Base-by-base conservation (phyloP, 1,284 basidiomycete genomes). In the Sporisorium graminicola region DNA sequence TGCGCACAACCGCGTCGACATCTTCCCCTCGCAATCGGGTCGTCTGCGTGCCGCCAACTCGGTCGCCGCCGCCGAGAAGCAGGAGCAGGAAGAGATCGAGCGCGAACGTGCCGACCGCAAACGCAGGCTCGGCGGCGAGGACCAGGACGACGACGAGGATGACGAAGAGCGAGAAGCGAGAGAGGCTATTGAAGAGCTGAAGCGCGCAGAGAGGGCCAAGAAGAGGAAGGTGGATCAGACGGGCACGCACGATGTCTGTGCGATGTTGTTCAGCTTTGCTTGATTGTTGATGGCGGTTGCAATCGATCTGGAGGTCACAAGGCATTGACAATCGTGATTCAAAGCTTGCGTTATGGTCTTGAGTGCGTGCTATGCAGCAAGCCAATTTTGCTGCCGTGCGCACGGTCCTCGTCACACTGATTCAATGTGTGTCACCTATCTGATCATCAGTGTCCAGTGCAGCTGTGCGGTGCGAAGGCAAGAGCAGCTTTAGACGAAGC, bases 171-270 rank as follows among this genome's bases (percentile, higher is more conserved):
- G 49, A 18, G 69, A 77, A 24, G 74, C 74, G 5, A 61, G 74
- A 6, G 61, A 72, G 51, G 74, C 74, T 2, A 77, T 77, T 35
- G 65, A 72, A 42, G 65, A 67, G 53, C 35, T 77, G 52, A 77
- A 69, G 63, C 33, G 65, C 4, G 55, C 58, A 16, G 69, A 77
- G 51, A 60, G 74, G 33, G 66, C 65, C 16, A 77, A 77, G 58
- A 77, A 77, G 63, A 35, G 65, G n/a, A 68, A 66, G 33, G 57
- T 69, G 29, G 69, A 77, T 43, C 58, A 65, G 50, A 73, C 74
- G 6, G 74, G 74, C 10, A 58, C 58, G 1, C 74, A 77, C 29
- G 74, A 77, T 22, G 58, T 65, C 35, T 77, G 74, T 35, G 68
- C 74, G 2, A 42, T 18, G 33, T 29, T 77, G 50, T 77, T 77